Percentiles rank a stretch among this genome's conserved stretches.
Conservation (phyloP, 768 basidiomycete species). For the Tricholoma hemisulphureum region DNA sequence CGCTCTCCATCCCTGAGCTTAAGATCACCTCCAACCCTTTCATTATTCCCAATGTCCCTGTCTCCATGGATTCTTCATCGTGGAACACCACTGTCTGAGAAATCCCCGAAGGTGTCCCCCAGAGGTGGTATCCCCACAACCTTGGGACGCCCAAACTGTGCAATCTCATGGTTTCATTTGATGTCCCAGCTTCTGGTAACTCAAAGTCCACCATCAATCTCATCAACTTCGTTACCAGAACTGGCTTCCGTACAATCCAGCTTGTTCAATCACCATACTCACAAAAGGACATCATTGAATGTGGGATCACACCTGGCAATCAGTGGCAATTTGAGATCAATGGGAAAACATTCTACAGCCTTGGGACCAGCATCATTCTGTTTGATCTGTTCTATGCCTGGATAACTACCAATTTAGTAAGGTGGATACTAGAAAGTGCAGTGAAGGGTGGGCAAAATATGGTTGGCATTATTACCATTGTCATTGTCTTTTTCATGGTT, state of each 20-base stretch:
- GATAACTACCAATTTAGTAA: conserved; percentile 46
- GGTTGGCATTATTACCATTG: conserved; percentile 34
- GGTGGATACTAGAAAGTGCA: conserved; percentile 59
- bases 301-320: conserved; percentile 58
- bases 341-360: conserved; percentile 57
- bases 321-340: conserved; percentile 64
- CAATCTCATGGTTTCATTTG: conserved; percentile 45
- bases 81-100: conserved; percentile 45
- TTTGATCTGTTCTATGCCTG: conserved; percentile 60
- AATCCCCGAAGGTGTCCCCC: conserved; percentile 43
- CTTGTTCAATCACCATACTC: conserved; percentile 49
- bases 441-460: conserved; percentile 57
- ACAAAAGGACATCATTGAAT: conserved; percentile 39
- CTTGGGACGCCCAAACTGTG: conserved; percentile 58
- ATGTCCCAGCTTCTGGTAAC: conserved; percentile 17
- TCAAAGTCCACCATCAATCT: conserved; percentile 8
- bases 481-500: background rate
- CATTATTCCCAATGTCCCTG: conserved; percentile 19
- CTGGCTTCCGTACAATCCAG: conserved; percentile 58
- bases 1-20: conserved; percentile 48
- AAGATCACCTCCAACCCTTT: conserved; percentile 38
- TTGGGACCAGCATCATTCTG: conserved; percentile 57
- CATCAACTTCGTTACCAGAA: conserved; percentile 43
- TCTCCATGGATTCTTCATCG: conserved; percentile 27
- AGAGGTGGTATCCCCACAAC: conserved; percentile 56